These are phyloP conservation scores for Verticillium nonalfalfae DNA, from an alignment of 2,329 filamentous ascomycete species.

Conservation along the genomic window DNA sequence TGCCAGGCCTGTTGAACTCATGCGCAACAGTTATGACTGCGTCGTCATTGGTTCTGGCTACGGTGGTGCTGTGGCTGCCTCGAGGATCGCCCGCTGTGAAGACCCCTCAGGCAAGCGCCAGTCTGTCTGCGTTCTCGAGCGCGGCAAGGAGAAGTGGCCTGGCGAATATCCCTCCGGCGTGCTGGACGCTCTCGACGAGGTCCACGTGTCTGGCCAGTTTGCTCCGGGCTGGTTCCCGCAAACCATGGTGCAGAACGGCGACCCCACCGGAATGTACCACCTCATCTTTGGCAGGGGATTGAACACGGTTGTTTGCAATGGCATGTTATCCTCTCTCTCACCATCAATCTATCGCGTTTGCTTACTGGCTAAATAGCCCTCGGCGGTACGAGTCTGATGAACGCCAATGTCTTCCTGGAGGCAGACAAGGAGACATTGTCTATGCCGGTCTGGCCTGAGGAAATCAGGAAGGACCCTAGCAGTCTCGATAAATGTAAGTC, in stretches of 20 bases:
- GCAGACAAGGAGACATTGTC: conserved; percentile 48
- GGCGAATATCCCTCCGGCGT: conserved; percentile 53
- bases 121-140: conserved; percentile 58
- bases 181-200: conserved; percentile 38
- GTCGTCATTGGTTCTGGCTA: conserved; percentile 66
- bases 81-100: conserved; percentile 53
- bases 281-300: conserved; percentile 57
- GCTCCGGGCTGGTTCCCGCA: conserved; percentile 33
- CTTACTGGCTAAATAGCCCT: conserved; percentile 36
- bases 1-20: conserved; percentile 49
- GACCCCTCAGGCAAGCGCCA: conserved; percentile 28
- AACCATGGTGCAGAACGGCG: conserved; percentile 37
- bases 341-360: not conserved
- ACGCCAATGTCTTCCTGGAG: conserved; percentile 61
- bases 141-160: conserved; percentile 59
- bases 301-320: conserved; percentile 55
- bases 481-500: conserved; percentile 43
- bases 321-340: conserved; percentile 22
- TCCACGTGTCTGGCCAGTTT: conserved; percentile 51
- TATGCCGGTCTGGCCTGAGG: conserved; percentile 51
- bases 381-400: conserved; percentile 60
- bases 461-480: conserved; percentile 39
- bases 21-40: conserved; percentile 54
- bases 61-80: conserved; percentile 59
- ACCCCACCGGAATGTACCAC: conserved; percentile 58